These are phyloP conservation scores for Bryoerythrophyllum caledonicum DNA, from an alignment of 225 moss, liverwort and hornwort species.

Conservation along the genomic window DNA sequence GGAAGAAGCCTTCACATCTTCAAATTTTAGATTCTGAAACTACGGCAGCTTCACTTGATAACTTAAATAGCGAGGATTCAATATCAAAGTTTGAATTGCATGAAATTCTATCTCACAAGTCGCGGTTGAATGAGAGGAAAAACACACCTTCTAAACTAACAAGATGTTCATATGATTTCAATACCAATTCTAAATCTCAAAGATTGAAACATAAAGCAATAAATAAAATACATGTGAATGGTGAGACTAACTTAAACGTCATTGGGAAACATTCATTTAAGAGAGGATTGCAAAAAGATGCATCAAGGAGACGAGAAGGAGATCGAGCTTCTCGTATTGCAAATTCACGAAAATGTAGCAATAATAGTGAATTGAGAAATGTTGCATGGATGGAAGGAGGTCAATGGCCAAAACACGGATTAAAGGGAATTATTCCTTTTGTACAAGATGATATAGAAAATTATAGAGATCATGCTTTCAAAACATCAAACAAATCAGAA, in stretches of 20 bases:
- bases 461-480: constrained; percentile 13
- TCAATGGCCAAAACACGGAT: background rate
- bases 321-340: constrained; percentile 36
- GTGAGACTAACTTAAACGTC: constrained; percentile 13
- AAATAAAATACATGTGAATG: constrained; percentile 10
- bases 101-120: background rate
- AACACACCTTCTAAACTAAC: background rate
- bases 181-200: background rate
- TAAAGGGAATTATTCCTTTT: background rate
- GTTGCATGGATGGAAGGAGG: background rate
- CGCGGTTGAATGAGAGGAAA: background rate
- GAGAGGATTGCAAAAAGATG: constrained; percentile 23
- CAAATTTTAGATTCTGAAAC: background rate
- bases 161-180: constrained; percentile 9
- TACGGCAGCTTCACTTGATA: constrained; percentile 4
- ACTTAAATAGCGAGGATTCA: background rate
- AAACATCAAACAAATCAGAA: background rate
- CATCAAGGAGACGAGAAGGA: constrained; percentile 26
- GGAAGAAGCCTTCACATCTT: background rate
- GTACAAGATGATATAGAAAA: background rate
- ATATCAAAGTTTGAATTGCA: background rate
- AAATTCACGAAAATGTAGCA: constrained; percentile 22
- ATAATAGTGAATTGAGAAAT: background rate
- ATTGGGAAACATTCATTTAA: constrained; percentile 38
- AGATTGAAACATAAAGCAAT: background rate